Percentiles rank a stretch among this genome's conserved stretches.
Conservation (phyloP, 2,329 filamentous ascomycete species). For the Chaetothyriales sp. region DNA sequence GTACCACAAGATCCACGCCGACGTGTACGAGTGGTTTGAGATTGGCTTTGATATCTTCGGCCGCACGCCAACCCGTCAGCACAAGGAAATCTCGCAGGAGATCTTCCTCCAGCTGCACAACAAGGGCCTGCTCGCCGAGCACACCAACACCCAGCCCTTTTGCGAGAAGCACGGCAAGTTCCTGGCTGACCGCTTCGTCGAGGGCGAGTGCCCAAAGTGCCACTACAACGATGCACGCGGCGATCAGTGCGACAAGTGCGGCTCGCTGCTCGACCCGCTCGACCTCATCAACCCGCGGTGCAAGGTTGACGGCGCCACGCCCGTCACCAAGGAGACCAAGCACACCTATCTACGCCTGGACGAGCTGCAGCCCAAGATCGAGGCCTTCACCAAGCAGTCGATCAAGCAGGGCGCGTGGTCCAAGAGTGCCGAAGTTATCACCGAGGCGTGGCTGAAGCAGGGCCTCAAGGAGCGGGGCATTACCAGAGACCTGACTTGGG, state of each 20-base stretch:
- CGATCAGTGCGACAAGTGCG: slow-evolving; percentile 65
- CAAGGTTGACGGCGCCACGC: slow-evolving; percentile 76
- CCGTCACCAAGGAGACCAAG: slow-evolving; percentile 68
- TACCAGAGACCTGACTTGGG: slow-evolving; percentile 87
- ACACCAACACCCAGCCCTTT: slow-evolving; percentile 77
- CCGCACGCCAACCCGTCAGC: slow-evolving; percentile 73
- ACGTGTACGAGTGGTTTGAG: slow-evolving; percentile 91
- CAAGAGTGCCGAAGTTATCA: slow-evolving; percentile 32
- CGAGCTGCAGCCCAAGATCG: slow-evolving; percentile 62
- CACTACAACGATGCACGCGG: slow-evolving; percentile 56
- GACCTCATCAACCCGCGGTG: slow-evolving; percentile 75
- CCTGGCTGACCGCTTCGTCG: slow-evolving; percentile 60
- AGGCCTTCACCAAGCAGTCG: slow-evolving; percentile 62
- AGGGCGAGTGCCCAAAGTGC: slow-evolving; percentile 35
- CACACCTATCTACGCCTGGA: slow-evolving; percentile 84
- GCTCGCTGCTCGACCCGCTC: slow-evolving; percentile 56
- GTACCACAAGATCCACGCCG: slow-evolving; percentile 79
- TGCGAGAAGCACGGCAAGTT: slow-evolving; percentile 59
- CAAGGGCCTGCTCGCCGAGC: slow-evolving; percentile 78
- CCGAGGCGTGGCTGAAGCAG: slow-evolving; percentile 45
- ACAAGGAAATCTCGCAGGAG: slow-evolving; percentile 84
- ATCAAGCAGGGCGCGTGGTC: slow-evolving; percentile 52
- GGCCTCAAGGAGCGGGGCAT: slow-evolving; percentile 79
- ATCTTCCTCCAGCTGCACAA: slow-evolving; percentile 80
- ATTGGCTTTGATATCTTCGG: slow-evolving; percentile 93